Evolutionary conservation across 192 early-diverging fungal genomes (phyloP).

Genomic region (Rhizoclosmatium globosum): DNA sequence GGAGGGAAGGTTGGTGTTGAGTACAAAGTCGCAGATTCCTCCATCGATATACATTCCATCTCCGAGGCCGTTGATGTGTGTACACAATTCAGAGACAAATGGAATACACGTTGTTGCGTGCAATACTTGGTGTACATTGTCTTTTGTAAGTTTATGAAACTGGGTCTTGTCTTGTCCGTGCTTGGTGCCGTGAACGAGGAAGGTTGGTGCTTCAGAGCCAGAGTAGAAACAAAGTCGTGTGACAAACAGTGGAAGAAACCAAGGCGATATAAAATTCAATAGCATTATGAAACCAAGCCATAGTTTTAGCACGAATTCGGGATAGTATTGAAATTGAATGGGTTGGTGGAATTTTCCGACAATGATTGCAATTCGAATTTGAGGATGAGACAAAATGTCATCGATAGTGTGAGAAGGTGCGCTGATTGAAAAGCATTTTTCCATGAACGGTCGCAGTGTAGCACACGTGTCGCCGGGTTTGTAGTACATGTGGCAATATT

Average conservation of each 20-base stretch:
- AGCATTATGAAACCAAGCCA: conserved; percentile 15
- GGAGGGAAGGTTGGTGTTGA: conserved; percentile 36
- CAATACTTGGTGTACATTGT: conserved; percentile 47
- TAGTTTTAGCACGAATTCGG: conserved; percentile 34
- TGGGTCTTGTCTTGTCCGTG: conserved; percentile 7
- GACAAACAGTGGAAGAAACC: conserved; percentile 17
- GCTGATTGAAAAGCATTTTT: conserved; percentile 36
- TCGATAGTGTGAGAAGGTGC: conserved; percentile 30
- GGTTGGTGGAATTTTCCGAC: conserved; percentile 35
- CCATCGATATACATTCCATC: conserved; percentile 46
- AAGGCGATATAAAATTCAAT: conserved; percentile 35
- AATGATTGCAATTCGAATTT: conserved; percentile 43
- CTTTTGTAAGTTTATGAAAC: conserved; percentile 39
- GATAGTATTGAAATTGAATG: conserved; percentile 11
- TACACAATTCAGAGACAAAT: conserved; percentile 49
- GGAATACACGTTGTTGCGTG: conserved; percentile 55
- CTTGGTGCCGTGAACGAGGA: conserved; percentile 32
- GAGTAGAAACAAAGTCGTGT: conserved; percentile 46
- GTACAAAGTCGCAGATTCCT: conserved; percentile 42
- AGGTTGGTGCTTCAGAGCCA: conserved; percentile 41
- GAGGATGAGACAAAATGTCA: conserved; percentile 30
- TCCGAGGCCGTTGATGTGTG: conserved; percentile 43
- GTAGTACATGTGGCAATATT: conserved; percentile 47
- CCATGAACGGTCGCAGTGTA: conserved; percentile 45
- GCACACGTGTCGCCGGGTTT: conserved; percentile 40